Base-by-base conservation (phyloP, 176 grass and related monocot species). In the Secale cereale region DNA sequence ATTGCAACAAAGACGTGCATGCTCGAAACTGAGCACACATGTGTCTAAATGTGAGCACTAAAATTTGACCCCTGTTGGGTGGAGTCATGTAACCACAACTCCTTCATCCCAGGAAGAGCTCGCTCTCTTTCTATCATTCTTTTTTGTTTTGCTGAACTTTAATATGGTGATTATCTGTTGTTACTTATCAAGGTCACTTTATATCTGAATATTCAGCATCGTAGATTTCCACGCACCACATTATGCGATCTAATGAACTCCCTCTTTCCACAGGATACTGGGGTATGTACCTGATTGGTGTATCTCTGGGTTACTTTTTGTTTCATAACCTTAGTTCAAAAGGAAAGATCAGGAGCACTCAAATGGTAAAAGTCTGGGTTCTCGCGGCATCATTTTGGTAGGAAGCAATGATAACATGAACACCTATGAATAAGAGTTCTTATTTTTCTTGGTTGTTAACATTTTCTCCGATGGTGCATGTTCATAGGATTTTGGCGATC, bases 271-370 rank as follows among this genome's bases (percentile, higher is more conserved):
- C 81, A 95, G 93, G 93, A 79, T 98, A 98, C 59, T 98, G 95
- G 95, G 87, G 89, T 65, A 95, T 98, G 93, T 93, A 93, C 84
- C 50, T 95, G 76, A 85, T 95, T 87, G 91, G 89, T 88, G 91
- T 98, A 70, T 93, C 85, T 92, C 73, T 98, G 77, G 93, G 95
- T 78, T 87, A 92, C 87, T 46, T 91, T 76, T 56, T 95, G 26
- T 82, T 95, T 40, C 60, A 81, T 74, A 70, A 78, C 82, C 77
- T 36, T 81, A 62, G 85, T 91, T 85, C 81, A 56, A 93, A 94
- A 77, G 74, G 40, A 27, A 92, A 92, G 75, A 86, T 33, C 68
- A 81, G 78, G 74, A 89, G 40, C 20, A 57, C 46, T 78, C 90
- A 90, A 72, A 35, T 81, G 31, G 26, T 88, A 65, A 85, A 85